Percentiles rank a stretch among this genome's conserved stretches.
phyloP scores from a whole-genome alignment of 257 asterid species.

The Penstemon barbatus region DNA sequence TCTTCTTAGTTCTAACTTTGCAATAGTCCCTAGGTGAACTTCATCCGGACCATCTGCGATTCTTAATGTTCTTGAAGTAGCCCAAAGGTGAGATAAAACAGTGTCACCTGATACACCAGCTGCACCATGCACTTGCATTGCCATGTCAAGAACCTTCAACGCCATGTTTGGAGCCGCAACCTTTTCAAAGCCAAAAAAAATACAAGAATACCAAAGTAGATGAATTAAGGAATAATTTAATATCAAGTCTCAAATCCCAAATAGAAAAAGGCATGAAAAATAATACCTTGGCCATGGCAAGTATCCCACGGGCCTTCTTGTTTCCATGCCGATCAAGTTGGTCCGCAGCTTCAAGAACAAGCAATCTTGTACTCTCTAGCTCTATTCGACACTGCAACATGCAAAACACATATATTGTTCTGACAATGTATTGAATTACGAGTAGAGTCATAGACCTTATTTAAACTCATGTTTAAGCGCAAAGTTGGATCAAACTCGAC shows the following conservation, averaged over 20 bases:
- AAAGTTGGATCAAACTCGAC: background rate
- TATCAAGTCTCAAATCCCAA: background rate
- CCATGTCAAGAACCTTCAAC: slow-evolving; percentile 80
- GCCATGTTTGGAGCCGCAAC: slow-evolving; percentile 95
- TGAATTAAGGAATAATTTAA: background rate
- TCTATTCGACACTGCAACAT: slow-evolving; percentile 81
- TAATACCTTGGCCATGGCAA: slow-evolving; percentile 96
- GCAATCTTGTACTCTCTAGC: slow-evolving; percentile 73
- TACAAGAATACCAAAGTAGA: background rate
- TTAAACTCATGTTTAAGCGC: background rate
- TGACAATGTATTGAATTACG: no score
- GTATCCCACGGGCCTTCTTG: slow-evolving; percentile 71
- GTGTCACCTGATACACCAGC: slow-evolving; percentile 95
- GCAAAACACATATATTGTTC: background rate
- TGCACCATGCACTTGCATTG: slow-evolving; percentile 97
- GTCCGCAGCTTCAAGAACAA: slow-evolving; percentile 95
- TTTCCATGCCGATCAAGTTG: slow-evolving; percentile 89
- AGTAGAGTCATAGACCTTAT: no score
- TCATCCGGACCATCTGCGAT: slow-evolving; percentile 98
- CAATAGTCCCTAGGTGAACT: slow-evolving; percentile 89
- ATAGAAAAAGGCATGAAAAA: background rate
- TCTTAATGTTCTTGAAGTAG: slow-evolving; percentile 78
- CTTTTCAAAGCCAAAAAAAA: slow-evolving; percentile 31
- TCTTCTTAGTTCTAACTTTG: slow-evolving; percentile 72
- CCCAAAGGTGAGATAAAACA: slow-evolving; percentile 83